Base-by-base conservation (phyloP, 306 rosid species). In the Gynostemma pentaphyllum region DNA sequence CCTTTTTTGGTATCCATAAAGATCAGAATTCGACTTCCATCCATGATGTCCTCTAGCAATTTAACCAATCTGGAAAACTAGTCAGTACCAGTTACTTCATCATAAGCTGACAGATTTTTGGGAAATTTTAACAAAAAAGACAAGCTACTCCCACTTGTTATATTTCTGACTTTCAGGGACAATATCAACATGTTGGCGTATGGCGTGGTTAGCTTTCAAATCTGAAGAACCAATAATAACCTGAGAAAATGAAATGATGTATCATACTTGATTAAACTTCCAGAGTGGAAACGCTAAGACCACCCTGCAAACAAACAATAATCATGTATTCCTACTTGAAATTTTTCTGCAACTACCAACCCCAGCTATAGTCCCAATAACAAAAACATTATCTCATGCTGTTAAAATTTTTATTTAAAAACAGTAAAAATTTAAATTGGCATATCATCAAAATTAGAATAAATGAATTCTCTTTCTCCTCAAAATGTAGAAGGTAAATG, bases 1-100 rank as follows among this genome's bases (percentile, higher is more conserved):
- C 96, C 99, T 78, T 92, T 92, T 74, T 92, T 92, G 39, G 96
- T 92, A 78, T 92, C 96, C 99, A 92, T 88, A 78, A 92, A 92
- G 67, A 92, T 82, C 67, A 92, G 74, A 79, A 92, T 92, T 69
- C 99, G 82, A 75, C 99, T 92, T 51, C 96, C 96, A 79, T 92
- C 97, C 96, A 92, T 92, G 70, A 88, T 88, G 69, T 88, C 99
- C 75, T 92, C 97, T 29, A 92, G 86, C 79, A 92, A 86, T 62
- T 86, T 92, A 67, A 92, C 97, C 81, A 92, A 75, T 82, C 99
- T 92, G 76, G 46, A 66, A 59, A 75, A 76, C 41, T 15, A 70
- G 78, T 75, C 65, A 65, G 56, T 59, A 64, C 70, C 46, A 51
- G 21, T 39, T 50, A 45, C 59, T 48, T 44, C 19, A 77, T 61